Evolutionary conservation across 179 eudicot genomes (phyloP).

Genomic region (Beta corolliflora): DNA sequence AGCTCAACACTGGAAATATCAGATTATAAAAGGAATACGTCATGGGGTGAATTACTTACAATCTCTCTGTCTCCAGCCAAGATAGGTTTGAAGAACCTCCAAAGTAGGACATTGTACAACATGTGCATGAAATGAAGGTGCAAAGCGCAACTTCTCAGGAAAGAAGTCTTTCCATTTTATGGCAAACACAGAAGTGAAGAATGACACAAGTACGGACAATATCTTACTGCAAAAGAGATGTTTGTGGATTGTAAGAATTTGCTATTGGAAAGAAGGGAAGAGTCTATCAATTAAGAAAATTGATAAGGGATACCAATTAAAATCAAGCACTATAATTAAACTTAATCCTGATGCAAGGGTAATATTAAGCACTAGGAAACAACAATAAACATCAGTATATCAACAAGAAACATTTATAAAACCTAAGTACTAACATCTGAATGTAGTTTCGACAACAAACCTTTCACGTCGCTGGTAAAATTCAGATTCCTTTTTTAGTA

Average conservation of each 20-base stretch:
- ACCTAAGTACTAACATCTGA: neutral
- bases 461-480: conserved; percentile 88
- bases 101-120: conserved; percentile 66
- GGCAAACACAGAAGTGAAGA: conserved; percentile 45
- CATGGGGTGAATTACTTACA: conserved; percentile 51
- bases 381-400: neutral
- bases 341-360: neutral
- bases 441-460: conserved; percentile 36
- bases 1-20: too few relatives aligned
- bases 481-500: conserved; percentile 58
- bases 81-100: conserved; percentile 82
- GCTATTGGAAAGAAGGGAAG: neutral
- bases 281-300: too few relatives aligned
- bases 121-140: conserved; percentile 73
- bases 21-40: too few relatives aligned
- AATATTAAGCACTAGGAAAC: neutral
- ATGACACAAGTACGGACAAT: conserved; percentile 67
- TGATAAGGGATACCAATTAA: too few relatives aligned
- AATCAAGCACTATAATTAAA: neutral
- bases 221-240: conserved; percentile 73
- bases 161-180: conserved; percentile 47
- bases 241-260: neutral
- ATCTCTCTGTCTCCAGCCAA: conserved; percentile 79
- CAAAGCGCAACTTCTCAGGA: conserved; percentile 57
- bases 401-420: neutral